phyloP scores from a whole-genome alignment of 306 rosid genomes.

The Senna siamea region DNA sequence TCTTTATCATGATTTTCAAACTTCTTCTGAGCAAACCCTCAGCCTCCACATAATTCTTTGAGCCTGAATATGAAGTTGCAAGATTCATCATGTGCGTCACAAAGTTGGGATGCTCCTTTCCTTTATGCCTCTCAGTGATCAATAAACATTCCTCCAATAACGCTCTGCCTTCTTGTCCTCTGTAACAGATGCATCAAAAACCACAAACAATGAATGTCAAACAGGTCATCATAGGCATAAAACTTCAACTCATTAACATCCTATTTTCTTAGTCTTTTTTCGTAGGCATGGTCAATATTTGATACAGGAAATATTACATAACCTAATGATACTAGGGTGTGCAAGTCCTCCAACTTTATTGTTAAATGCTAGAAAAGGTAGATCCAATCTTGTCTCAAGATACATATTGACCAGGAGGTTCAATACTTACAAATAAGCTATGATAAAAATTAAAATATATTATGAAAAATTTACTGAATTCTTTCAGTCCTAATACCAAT shows the following conservation, averaged over 20 bases:
- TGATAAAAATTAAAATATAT: neutral
- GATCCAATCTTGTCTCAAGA: neutral
- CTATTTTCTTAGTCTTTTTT: neutral
- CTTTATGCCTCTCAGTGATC: slow-evolving; percentile 68
- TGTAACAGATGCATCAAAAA: slow-evolving; percentile 40
- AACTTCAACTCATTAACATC: slow-evolving; percentile 11
- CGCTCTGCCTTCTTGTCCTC: slow-evolving; percentile 88
- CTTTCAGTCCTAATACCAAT: slow-evolving; percentile 29
- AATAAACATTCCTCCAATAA: slow-evolving; percentile 78
- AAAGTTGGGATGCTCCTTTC: slow-evolving; percentile 75
- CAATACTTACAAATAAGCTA: neutral
- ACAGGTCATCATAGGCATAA: slow-evolving; percentile 9
- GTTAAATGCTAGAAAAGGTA: slow-evolving; percentile 23
- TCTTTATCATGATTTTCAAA: slow-evolving; percentile 63
- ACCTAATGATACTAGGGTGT: neutral
- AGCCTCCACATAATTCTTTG: slow-evolving; percentile 74
- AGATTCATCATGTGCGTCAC: slow-evolving; percentile 78
- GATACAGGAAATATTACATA: slow-evolving; percentile 17
- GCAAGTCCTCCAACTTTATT: neutral
- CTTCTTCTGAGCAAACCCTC: slow-evolving; percentile 76
- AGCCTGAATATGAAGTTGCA: slow-evolving; percentile 76
- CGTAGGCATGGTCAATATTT: neutral
- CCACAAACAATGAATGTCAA: slow-evolving; percentile 19
- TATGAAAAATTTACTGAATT: neutral
- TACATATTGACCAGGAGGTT: neutral